A percentile compares a stretch with the other conserved stretches of the same genome.
phyloP scores from a whole-genome alignment of 352 stramenopile genomes.

The Lagenidium giganteum region DNA sequence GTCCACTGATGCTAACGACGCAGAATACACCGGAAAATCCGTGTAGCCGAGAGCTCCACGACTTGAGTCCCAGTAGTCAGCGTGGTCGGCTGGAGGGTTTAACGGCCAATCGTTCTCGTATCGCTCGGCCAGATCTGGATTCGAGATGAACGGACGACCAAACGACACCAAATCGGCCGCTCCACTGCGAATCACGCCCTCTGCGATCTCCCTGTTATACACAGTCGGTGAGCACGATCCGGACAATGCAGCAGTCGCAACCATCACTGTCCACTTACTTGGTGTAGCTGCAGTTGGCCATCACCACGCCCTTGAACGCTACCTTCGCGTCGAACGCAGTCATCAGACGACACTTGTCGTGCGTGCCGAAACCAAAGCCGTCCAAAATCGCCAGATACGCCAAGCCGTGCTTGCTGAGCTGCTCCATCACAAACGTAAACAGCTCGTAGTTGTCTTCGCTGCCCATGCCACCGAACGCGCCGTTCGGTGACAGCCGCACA shows the following conservation, averaged over 20 bases:
- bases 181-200: background rate
- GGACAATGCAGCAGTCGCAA: no score
- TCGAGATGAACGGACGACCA: conserved; percentile 2
- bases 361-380: conserved; percentile 7
- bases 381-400: conserved; percentile 19
- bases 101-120: conserved; percentile 1
- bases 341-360: background rate
- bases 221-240: no score
- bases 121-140: conserved; percentile 3
- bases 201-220: conserved; percentile 12
- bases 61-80: conserved; percentile 2
- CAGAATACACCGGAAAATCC: no score
- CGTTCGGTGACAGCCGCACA: conserved; percentile 15
- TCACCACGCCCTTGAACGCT: conserved; percentile 27
- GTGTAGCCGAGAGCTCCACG: conserved; percentile 1
- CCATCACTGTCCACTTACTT: no score
- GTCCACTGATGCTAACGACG: no score
- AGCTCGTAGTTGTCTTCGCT: conserved; percentile 11
- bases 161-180: background rate
- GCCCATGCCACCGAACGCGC: conserved; percentile 9
- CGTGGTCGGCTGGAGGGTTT: background rate
- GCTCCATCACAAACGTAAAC: conserved; percentile 1
- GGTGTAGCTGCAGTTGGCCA: conserved; percentile 18
- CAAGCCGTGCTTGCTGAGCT: conserved; percentile 14
- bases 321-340: conserved; percentile 5